Evolutionary conservation across 495 filamentous ascomycete species (phyloP).

Genomic region (Talaromyces wortmannii): DNA sequence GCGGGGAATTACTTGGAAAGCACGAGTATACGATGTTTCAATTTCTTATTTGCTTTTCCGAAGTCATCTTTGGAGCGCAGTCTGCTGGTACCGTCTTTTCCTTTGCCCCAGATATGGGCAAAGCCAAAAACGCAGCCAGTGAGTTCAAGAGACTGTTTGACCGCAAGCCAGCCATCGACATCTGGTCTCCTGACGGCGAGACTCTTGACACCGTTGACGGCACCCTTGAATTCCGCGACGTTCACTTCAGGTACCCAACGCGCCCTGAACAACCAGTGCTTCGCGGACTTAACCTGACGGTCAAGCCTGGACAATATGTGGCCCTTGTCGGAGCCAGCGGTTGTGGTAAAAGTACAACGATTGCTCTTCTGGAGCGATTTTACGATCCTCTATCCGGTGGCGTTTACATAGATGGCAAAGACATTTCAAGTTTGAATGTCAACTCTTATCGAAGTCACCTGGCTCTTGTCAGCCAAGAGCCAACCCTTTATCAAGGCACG

Average conservation of each 20-base stretch:
- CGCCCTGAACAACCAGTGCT: conserved; percentile 74
- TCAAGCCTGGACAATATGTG: conserved; percentile 71
- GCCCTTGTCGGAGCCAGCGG: conserved; percentile 77
- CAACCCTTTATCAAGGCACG: conserved; percentile 80
- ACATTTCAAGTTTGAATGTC: conserved; percentile 68
- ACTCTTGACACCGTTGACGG: conserved; percentile 53
- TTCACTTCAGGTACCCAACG: conserved; percentile 78
- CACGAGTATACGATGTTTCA: conserved; percentile 65
- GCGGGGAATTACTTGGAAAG: conserved; percentile 68
- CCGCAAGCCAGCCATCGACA: conserved; percentile 68
- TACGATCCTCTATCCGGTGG: conserved; percentile 73
- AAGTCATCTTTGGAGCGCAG: conserved; percentile 77
- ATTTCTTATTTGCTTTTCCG: conserved; percentile 79
- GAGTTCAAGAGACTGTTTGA: conserved; percentile 77
- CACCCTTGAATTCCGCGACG: conserved; percentile 68
- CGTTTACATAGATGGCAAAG: conserved; percentile 65
- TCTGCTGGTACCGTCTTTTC: conserved; percentile 84
- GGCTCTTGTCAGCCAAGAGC: conserved; percentile 80
- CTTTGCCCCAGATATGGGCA: conserved; percentile 82
- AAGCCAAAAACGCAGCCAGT: conserved; percentile 72
- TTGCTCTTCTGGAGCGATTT: conserved; percentile 75
- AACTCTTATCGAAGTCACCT: conserved; percentile 71
- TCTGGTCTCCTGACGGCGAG: conserved; percentile 72
- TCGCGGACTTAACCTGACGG: conserved; percentile 62
- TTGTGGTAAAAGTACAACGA: conserved; percentile 79